Evolutionary conservation across 768 basidiomycete species (phyloP), one percentile per base, ranked within the genome.

Genomic region (Fomitopsis pulvina): DNA sequence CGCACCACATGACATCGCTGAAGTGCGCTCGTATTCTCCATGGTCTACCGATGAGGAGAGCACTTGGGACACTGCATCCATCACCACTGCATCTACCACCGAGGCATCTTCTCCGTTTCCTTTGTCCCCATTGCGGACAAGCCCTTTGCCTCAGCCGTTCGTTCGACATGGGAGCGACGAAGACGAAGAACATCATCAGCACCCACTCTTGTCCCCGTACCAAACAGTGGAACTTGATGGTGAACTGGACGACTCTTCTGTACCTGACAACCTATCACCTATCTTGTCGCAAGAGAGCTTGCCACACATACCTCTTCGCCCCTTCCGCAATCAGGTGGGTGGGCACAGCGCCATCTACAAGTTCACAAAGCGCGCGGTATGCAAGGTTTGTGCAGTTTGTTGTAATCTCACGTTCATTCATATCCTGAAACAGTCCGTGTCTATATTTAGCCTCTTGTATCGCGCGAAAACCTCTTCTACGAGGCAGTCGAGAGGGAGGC

Each of bases 271-370:
- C 62, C 71, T 29, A 62, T 73, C 54, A 65, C 44, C 58, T 44
- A 44, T 77, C 48, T 57, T 74, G 37, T 70, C 78, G 11, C 73
- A 83, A 52, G 81, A 80, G 47, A 75, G 76, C 52, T 69, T 91
- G 39, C 89, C 88, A 1, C 90, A 93, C 51, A 92, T 99, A 42
- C 95, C 94, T 28, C 72, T 99, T 7, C 83, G 87, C 42, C 96
- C 96, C 4, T 99, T 97, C 69, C 83, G 90, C 43, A 96, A 99
- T 60, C 94, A 98, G 69, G 96, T 99, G 26, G 96, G 96, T 37
- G 96, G 96, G 2, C 96, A 99, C 65, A 91, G 81, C 56, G 87
- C 92, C 50, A 96, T 99, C 60, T 98, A 98, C 70, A 93, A 94
- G 63, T 98, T 99, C 57, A 97, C 94, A 3, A 92, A 92, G 61